Evolutionary conservation across 345 rosid species (phyloP), one percentile per base, ranked within the genome.

Genomic region (Lumnitzera racemosa): DNA sequence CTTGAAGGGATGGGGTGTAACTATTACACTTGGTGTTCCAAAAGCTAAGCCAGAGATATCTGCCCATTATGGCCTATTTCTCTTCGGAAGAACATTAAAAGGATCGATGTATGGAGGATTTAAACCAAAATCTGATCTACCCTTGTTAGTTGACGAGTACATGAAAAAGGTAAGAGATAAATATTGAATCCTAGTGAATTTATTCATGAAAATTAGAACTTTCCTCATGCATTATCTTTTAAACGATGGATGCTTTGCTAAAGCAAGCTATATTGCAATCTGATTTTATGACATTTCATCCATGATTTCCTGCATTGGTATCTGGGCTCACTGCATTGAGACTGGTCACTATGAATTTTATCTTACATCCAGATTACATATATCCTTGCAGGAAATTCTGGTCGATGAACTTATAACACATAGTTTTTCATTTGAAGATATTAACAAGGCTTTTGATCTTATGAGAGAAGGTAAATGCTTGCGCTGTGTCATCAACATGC

Each of bases 11-110:
- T 92, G 97, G 96, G 98, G 98, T 10, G 46, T 83, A 72, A 75
- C 98, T 0, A 80, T 92, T 63, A 89, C 96, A 43, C 90, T 89
- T 46, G 98, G 98, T 58, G 98, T 89, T 57, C 97, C 97, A 0
- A 89, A 87, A 78, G 72, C 25, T 61, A 92, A 84, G 55, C 97
- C 88, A 16, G 86, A 85, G 73, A 73, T 89, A 66, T 68, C 83
- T 57, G 89, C 95, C 49, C 98, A 92, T 48, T 92, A 85, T 11
- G 86, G 83, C 31, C 78, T 90, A 24, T 63, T 89, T 47, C 87
- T 92, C 31, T 67, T 78, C 0, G 98, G 97, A 55, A 82, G 74
- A 70, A 87, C 97, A 20, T 53, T 92, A 64, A 87, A 70, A 80
- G 98, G 98, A 48, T 70, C 96, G 60, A 71, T 89, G 47, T 81